These are phyloP conservation scores for Russula virescens DNA, from an alignment of 768 basidiomycete genomes.

Conservation along the genomic window DNA sequence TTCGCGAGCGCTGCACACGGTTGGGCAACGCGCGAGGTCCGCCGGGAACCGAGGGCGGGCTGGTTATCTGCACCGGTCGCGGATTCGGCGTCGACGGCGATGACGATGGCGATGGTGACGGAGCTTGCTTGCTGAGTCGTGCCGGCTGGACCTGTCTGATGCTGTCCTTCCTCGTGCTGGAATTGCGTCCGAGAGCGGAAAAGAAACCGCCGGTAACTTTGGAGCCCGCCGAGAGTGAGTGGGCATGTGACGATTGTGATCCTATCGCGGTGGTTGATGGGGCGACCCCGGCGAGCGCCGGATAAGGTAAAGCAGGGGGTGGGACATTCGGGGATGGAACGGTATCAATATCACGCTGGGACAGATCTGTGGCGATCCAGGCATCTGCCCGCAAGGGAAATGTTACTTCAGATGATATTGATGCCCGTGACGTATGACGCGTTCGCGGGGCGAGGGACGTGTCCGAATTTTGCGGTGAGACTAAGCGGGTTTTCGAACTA, in stretches of 20 bases:
- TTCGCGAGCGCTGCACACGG: constrained; percentile 62
- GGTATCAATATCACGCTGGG: constrained; percentile 36
- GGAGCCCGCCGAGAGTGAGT: background rate
- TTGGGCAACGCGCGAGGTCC: constrained; percentile 65
- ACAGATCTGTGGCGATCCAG: constrained; percentile 69
- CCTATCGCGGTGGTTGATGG: constrained; percentile 7
- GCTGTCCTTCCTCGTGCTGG: constrained; percentile 26
- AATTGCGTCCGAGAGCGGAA: constrained; percentile 18
- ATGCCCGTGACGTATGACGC: constrained; percentile 64
- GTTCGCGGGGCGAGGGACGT: constrained; percentile 36
- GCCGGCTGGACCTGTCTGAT: background rate
- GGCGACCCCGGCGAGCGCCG: constrained; percentile 47
- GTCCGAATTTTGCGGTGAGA: background rate
- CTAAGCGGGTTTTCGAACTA: constrained; percentile 17
- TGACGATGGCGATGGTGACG: too few species aligned
- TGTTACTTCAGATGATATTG: constrained; percentile 68
- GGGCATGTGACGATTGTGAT: background rate
- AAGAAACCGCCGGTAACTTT: constrained; percentile 12
- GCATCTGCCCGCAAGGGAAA: constrained; percentile 80
- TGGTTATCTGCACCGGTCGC: constrained; percentile 31
- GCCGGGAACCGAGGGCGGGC: constrained; percentile 56
- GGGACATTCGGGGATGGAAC: constrained; percentile 49
- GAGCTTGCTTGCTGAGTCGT: constrained; percentile 32
- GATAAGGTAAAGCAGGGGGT: constrained; percentile 62
- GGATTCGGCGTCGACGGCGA: constrained; percentile 33